Conservation (phyloP, 305 asterid species). For the Fraxinus ornus region DNA sequence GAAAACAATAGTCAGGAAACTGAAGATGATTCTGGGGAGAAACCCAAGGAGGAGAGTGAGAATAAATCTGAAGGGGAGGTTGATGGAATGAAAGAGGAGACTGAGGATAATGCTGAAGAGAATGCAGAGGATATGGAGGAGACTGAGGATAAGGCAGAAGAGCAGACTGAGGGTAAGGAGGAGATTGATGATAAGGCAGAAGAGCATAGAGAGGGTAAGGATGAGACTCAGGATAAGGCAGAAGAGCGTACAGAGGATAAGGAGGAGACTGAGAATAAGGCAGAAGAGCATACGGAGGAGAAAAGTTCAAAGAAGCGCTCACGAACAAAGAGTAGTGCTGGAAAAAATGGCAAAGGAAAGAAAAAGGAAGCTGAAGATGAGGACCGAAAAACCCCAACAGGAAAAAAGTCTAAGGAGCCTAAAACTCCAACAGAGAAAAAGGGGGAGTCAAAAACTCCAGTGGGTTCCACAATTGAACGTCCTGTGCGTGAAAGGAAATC, state of each 20-base stretch:
- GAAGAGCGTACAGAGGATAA: conserved; percentile 7
- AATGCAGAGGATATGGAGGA: conserved; percentile 29
- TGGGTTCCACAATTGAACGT: conserved; percentile 29
- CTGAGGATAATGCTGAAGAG: conserved; percentile 33
- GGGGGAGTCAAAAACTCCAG: conserved; percentile 36
- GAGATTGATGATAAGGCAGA: not conserved
- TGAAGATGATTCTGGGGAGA: not conserved
- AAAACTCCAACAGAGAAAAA: conserved; percentile 34
- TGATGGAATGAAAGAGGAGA: not conserved
- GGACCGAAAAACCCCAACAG: conserved; percentile 34
- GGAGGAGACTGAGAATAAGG: conserved; percentile 21
- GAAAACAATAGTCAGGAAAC: not conserved
- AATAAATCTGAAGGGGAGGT: conserved; percentile 21
- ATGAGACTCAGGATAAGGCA: not conserved
- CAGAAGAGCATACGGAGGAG: conserved; percentile 32
- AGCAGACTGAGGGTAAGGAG: not conserved
- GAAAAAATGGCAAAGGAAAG: conserved; percentile 35
- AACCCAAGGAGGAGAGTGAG: conserved; percentile 21
- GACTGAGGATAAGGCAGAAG: conserved; percentile 9
- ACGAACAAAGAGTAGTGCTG: conserved; percentile 39
- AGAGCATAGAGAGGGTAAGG: conserved; percentile 9
- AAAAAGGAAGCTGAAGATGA: conserved; percentile 39
- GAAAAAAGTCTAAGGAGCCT: conserved; percentile 34
- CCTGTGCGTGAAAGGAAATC: conserved; percentile 40
- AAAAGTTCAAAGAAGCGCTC: conserved; percentile 46